Conservation (phyloP, 176 grass and related monocot genomes). For the Otatea glauca region DNA sequence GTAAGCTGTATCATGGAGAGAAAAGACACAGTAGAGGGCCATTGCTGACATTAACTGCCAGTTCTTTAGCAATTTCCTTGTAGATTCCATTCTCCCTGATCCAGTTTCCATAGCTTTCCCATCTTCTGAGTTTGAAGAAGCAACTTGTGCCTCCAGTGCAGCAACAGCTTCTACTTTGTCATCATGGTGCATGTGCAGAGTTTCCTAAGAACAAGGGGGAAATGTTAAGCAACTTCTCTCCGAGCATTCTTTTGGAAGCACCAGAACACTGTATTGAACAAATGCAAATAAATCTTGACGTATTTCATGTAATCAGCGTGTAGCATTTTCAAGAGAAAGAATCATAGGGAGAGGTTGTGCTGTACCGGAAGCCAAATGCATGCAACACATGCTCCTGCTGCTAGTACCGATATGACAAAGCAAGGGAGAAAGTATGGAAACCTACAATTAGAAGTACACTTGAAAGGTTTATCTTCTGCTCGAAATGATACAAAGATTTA, state of each 20-base stretch:
- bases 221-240: background rate
- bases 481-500: background rate
- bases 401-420: slow-evolving; percentile 65
- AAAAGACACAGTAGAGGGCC: slow-evolving; percentile 59
- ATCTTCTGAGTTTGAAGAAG: slow-evolving; percentile 26
- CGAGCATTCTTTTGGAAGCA: background rate
- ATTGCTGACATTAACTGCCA: slow-evolving; percentile 66
- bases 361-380: slow-evolving; percentile 77
- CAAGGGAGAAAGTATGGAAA: slow-evolving; percentile 80
- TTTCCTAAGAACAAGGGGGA: slow-evolving; percentile 54
- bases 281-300: background rate
- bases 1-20: slow-evolving; percentile 72
- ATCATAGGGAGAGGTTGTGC: background rate
- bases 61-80: slow-evolving; percentile 58
- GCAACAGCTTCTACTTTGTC: slow-evolving; percentile 52
- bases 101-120: slow-evolving; percentile 32
- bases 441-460: slow-evolving; percentile 43
- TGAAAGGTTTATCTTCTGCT: background rate
- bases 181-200: slow-evolving; percentile 65
- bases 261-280: background rate
- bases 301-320: background rate
- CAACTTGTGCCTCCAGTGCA: slow-evolving; percentile 49
- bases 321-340: slow-evolving; percentile 17
- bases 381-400: slow-evolving; percentile 56
- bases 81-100: slow-evolving; percentile 26